phyloP scores from a whole-genome alignment of 768 basidiomycete species.

The Boletus pseudo-olivaceus region DNA sequence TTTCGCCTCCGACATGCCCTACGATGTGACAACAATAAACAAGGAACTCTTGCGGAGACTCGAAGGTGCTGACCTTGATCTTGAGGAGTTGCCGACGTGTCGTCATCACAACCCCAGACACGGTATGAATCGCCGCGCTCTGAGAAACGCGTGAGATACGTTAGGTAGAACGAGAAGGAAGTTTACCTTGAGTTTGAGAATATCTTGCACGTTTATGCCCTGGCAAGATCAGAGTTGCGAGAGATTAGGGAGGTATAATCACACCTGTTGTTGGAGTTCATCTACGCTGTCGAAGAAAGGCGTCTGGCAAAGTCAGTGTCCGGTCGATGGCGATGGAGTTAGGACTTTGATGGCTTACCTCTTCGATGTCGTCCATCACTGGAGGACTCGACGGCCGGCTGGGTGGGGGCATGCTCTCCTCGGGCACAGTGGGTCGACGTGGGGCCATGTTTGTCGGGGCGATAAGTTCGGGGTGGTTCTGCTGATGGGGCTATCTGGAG shows the following conservation, averaged over 20 bases:
- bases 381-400: conserved; percentile 27
- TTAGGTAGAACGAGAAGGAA: conserved; percentile 1
- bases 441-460: conserved; percentile 21
- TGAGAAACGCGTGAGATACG: conserved; percentile 24
- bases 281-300: conserved; percentile 78
- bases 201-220: conserved; percentile 97
- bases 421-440: conserved; percentile 25
- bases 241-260: conserved; percentile 16
- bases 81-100: conserved; percentile 87
- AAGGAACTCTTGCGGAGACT: not conserved
- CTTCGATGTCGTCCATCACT: conserved; percentile 38
- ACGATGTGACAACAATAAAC: not conserved
- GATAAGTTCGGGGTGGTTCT: not conserved
- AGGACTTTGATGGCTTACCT: conserved; percentile 25
- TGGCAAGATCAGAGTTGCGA: conserved; percentile 28
- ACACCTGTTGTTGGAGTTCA: conserved; percentile 78
- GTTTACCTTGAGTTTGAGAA: conserved; percentile 81
- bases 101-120: conserved; percentile 88
- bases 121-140: conserved; percentile 79
- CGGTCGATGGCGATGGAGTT: not conserved
- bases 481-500: too few relatives aligned
- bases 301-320: conserved; percentile 32
- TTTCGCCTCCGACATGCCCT: conserved; percentile 97
- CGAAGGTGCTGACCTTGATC: conserved; percentile 64
- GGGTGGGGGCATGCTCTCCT: conserved; percentile 26